Evolutionary conservation across 345 rosid genomes (phyloP), one percentile per base, ranked within the genome.

Genomic region (Gossypium bickii): DNA sequence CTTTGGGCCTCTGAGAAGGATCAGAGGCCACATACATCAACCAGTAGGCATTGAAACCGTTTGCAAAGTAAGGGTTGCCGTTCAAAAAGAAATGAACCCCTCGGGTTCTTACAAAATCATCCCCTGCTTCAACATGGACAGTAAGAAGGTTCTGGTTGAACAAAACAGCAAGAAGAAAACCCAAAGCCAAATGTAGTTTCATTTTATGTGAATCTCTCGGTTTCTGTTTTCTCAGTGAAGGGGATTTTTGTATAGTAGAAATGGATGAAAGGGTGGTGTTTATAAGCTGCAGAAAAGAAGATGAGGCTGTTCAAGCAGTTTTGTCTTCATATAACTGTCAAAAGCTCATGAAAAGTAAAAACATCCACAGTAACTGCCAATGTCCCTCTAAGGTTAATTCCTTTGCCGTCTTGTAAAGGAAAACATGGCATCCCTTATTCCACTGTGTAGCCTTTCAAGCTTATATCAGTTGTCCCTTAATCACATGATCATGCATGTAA

Each of bases 11-110:
- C 79, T 85, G 64, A 59, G 64, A 59, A 12, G 64, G 64, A 27
- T 59, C 64, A 15, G 94, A 79, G 63, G 93, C 97, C 11, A 83
- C 68, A 76, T 88, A 91, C 97, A 91, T 91, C 45, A 91, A 86
- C 98, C 99, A 95, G 77, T 93, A 93, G 38, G 98, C 96, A 75
- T 93, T 93, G 88, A 91, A 93, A 56, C 99, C 98, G 78, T 91
- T 93, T 49, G 91, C 89, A 72, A 89, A 93, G 78, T 83, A 91
- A 58, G 94, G 97, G 70, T 80, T 83, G 0, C 93, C 99, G 71
- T 91, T 87, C 55, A 93, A 78, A 80, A 77, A 69, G 65, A 93
- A 85, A 47, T 87, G 92, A 25, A 81, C 79, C 69, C 98, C 94
- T 68, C 82, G 88, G 29, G 87, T 85, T 49, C 82, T 87, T 58